Evolutionary conservation across 208 protist genomes (phyloP), one percentile per base, ranked within the genome.

Genomic region (Acanthamoeba pearcei): DNA sequence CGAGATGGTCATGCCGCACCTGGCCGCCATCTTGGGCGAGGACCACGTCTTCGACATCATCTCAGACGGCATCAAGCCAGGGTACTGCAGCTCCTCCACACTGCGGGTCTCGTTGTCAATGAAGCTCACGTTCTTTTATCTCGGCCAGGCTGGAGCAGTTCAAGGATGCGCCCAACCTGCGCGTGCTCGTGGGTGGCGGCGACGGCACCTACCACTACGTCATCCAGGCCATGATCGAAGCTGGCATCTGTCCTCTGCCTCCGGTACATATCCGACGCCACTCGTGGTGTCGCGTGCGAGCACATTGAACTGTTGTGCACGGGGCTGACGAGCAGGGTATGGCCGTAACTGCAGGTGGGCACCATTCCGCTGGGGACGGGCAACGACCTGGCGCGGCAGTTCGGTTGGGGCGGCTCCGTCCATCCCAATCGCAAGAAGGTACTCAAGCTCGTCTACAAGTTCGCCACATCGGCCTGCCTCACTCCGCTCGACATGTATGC

Each of bases 151-250:
- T 90, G 42, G 82, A 68, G 57, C 22, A 66, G 29, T 90, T 70
- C 82, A 90, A 29, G 49, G 82, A 90, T 17, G 82, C 42, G 9
- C 82, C 82, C 32, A 90, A 90, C 42, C 53, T 90, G 38, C 49
- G 82, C 15, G 82, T 90, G 82, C 82, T 90, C 1, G 82, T 90
- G 8, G 82, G 82, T 15, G 82, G 82, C 17, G 82, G 82, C 4
- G 82, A 90, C 38, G 82, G 82, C 49, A 90, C 82, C 82, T 90
- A 90, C 22, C 82, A 68, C 53, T 66, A 19, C 57, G 82, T 90
- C 82, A 90, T 90, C 19, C 82, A 90, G 82, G 82, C 82, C n/a
- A 70, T 90, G 82, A 90, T 64, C n/a, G 82, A 90, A 32, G 29
- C 82, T 12, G 82, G 57, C 19, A 70, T 90, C 53, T 49, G 38